Base-by-base conservation (phyloP, 306 rosid genomes). In the Cotoneaster glaucophyllus region DNA sequence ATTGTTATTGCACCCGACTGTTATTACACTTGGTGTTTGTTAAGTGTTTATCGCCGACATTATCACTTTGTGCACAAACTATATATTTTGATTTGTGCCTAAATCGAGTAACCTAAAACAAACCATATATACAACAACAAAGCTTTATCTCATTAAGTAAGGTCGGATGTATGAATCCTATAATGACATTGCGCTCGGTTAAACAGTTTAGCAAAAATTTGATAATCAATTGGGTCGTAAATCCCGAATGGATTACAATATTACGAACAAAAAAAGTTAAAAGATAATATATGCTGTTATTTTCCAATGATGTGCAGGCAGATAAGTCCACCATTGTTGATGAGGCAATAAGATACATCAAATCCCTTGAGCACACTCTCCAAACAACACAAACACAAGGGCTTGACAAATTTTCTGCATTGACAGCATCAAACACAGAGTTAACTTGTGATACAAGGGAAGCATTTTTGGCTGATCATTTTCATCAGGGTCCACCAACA, bases 291-390 rank as follows among this genome's bases (percentile, higher is more conserved):
- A 18, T 22, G 12, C 41, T 57, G 17, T 22, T 57, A 62, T 28
- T 15, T 41, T 26, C 32, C 9, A 21, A 65, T 31, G 50, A 21
- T n/a, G 28, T 22, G 11, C 57, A 89, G 96, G 87, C 83, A 1
- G 86, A 85, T 78, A 86, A 85, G 53, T 81, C 86, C 41, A 79
- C 78, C 66, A 78, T 93, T 37, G 85, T 93, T 29, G 92, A 88
- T 37, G 92, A 87, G 81, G 88, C 97, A 17, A 84, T 84, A 74
- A 86, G 53, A 11, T 66, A 84, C 79, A 91, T 91, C 13, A 80
- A 82, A 70, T 44, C 45, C 74, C 78, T 89, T 0, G 69, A 93
- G 54, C 18, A 73, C 14, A 80, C 77, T 7, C 76, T 86, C 2
- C 74, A 87, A 31, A 61, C 78, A 54, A 78, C 83, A 0, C 77